Base-by-base conservation (phyloP, 495 filamentous ascomycete species). In the Extremus antarcticus region DNA sequence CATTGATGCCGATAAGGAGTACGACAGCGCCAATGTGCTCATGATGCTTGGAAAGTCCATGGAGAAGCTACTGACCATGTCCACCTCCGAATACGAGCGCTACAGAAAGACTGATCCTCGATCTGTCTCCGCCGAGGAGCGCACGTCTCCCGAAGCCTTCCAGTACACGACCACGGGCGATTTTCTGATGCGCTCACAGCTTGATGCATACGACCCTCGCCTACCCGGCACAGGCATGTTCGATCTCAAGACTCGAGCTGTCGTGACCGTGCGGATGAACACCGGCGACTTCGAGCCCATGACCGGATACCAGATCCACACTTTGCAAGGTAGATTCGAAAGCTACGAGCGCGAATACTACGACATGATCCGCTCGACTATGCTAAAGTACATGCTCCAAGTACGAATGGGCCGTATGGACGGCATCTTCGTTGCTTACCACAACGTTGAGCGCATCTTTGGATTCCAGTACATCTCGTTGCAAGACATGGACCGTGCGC, bases 1-100 rank as follows among this genome's bases (percentile, higher is more conserved):
- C n/a, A 94, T 99, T 57, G 92, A 99, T 70, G 87, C 90, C 0
- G 92, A 97, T 69, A 99, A 97, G 71, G 81, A 95, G 66, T 94
- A 79, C 63, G 92, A 95, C 58, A 76, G 70, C 8, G 84, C 86
- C 22, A 97, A 87, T 55, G 79, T 99, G 39, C 74, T 97, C 24
- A 89, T 82, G 66, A 86, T 90, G 73, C 78, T 99, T 7, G 92
- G 92, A 7, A 88, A 90, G 55, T 94, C 90, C 0, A 88, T 99
- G 84, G 92, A 99, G 68, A 96, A 96, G 67, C 73, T 96, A 16
- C 78, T 99, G n/a, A 96, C 90, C 0, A 65, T 91, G 25, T 74
- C 83, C 16, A 87, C 81, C 43, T 79, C 86, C 1, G 80, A 91
- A 0, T 97, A 84, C 61, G 90, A 95, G 65, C 81, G 81, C 48